These are phyloP conservation scores for Arachnopeziza araneosa DNA, from an alignment of 2,329 filamentous ascomycete species.

Conservation along the genomic window DNA sequence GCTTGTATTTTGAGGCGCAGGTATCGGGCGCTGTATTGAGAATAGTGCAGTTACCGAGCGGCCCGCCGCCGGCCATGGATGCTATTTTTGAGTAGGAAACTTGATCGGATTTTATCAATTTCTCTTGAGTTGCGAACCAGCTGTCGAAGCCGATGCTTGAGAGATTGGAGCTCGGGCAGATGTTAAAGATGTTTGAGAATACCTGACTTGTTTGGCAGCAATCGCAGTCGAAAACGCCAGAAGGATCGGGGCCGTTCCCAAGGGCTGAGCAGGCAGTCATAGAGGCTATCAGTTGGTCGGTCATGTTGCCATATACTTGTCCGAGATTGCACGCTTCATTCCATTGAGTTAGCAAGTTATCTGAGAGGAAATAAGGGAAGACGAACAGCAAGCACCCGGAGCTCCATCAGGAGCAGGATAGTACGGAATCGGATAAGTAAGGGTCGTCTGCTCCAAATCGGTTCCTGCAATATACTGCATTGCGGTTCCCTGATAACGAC, in stretches of 20 bases:
- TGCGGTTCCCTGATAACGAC: constrained; percentile 9
- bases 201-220: too few species aligned
- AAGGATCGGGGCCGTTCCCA: too few species aligned
- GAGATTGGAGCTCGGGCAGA: constrained; percentile 7
- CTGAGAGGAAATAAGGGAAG: background rate
- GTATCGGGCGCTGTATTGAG: constrained; percentile 4
- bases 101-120: background rate
- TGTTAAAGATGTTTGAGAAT: constrained; percentile 4
- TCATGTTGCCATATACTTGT: constrained; percentile 10
- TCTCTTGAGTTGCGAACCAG: background rate
- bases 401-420: constrained; percentile 8
- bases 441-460: constrained; percentile 2
- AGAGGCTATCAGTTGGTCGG: background rate
- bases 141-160: constrained; percentile 3
- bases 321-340: constrained; percentile 12
- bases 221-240: too few species aligned
- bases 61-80: too few species aligned
- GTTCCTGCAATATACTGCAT: constrained; percentile 6
- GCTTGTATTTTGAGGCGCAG: constrained; percentile 3
- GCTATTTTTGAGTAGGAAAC: background rate
- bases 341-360: background rate
- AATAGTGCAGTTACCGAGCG: constrained; percentile 7
- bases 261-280: too few species aligned
- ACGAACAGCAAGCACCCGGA: constrained; percentile 9
- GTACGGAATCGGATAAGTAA: constrained; percentile 3